Evolutionary conservation across 164 flowering plant genomes (phyloP).

Genomic region (Piper betle): DNA sequence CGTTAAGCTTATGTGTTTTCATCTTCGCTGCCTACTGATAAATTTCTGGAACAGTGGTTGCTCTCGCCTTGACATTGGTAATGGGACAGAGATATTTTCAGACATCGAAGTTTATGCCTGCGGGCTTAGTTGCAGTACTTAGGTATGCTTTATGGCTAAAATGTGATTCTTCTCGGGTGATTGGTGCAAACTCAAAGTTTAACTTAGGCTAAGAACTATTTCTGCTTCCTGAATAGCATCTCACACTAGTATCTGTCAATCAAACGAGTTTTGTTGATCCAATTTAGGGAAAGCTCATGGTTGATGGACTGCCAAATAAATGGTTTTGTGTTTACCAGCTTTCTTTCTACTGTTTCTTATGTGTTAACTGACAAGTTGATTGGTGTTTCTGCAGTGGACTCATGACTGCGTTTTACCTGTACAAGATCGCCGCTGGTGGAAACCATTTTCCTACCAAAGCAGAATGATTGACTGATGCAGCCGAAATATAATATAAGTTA

Average conservation of each 20-base stretch:
- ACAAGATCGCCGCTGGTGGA: conserved; percentile 25
- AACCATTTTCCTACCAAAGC: conserved; percentile 22
- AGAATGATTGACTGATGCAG: conserved; percentile 7
- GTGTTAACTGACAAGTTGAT: not conserved
- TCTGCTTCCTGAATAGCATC: not conserved
- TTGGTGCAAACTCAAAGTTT: too few relatives aligned
- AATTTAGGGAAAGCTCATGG: too few relatives aligned
- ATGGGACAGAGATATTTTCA: conserved; percentile 86
- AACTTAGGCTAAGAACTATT: not conserved
- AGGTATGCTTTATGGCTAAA: conserved; percentile 34
- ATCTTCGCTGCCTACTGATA: not conserved
- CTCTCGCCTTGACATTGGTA: conserved; percentile 47
- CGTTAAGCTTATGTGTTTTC: not conserved
- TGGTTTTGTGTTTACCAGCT: not conserved
- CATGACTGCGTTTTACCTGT: conserved; percentile 23
- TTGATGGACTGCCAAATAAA: too few relatives aligned
- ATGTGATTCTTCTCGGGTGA: not conserved
- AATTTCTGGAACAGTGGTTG: conserved; percentile 42
- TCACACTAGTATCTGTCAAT: too few relatives aligned
- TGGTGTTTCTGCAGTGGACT: conserved; percentile 17
- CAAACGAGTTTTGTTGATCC: too few relatives aligned
- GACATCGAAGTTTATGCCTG: conserved; percentile 93
- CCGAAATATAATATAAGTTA: not conserved
- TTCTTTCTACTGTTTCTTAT: not conserved
- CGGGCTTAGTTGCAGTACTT: conserved; percentile 79